phyloP scores from a whole-genome alignment of 2,329 filamentous ascomycete species.

The Moelleriella libera region DNA sequence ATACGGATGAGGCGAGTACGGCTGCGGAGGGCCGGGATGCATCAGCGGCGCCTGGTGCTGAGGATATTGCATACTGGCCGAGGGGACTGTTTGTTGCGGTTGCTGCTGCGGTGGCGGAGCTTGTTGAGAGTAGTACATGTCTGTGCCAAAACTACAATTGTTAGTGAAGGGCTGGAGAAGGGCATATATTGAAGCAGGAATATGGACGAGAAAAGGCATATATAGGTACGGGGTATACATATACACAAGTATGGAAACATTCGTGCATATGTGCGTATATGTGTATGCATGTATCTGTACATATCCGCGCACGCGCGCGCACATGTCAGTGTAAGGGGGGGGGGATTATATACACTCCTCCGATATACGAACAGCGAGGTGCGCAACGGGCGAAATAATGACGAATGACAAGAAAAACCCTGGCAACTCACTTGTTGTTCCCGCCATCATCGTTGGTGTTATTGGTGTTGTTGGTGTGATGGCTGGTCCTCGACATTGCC shows the following conservation, averaged over 20 bases:
- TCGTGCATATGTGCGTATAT: not conserved
- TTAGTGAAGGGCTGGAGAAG: constrained; percentile 16
- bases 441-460: not conserved
- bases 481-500: not conserved
- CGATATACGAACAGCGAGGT: no score
- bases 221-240: not conserved
- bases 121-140: constrained; percentile 76
- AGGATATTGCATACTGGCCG: constrained; percentile 60
- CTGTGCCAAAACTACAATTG: constrained; percentile 32
- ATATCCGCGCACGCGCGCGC: not conserved
- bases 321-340: not conserved
- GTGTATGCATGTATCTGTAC: not conserved
- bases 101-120: constrained; percentile 45
- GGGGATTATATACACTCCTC: not conserved
- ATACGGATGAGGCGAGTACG: constrained; percentile 53
- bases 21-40: constrained; percentile 57
- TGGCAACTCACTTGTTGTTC: not conserved
- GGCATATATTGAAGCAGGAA: no score
- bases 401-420: no score
- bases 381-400: no score
- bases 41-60: constrained; percentile 64
- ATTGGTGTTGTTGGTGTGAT: not conserved
- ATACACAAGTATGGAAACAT: not conserved
- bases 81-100: constrained; percentile 60
- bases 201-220: no score